These are phyloP conservation scores for Arthromyces matolae DNA, from an alignment of 768 basidiomycete genomes.

Conservation along the genomic window DNA sequence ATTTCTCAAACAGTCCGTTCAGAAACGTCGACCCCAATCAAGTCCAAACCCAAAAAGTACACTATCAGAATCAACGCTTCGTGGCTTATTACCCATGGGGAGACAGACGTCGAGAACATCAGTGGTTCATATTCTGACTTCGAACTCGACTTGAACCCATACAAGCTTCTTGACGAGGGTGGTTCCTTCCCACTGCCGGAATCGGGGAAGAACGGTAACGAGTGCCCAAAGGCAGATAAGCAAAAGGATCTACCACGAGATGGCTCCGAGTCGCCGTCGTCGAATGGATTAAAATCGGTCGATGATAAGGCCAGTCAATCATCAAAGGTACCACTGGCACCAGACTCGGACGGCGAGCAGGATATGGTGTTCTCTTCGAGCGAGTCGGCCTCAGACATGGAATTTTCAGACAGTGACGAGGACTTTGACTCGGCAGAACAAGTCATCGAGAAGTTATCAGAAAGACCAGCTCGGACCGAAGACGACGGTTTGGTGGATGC, in stretches of 20 bases:
- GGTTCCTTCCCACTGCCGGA: constrained; percentile 1
- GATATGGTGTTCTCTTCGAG: constrained; percentile 10
- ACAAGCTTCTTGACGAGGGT: constrained; percentile 10
- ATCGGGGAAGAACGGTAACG: not conserved
- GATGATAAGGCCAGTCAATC: too few relatives aligned
- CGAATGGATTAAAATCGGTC: too few relatives aligned
- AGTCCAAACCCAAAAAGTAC: not conserved
- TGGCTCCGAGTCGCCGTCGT: too few relatives aligned
- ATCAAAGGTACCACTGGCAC: not conserved
- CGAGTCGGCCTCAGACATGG: constrained; percentile 7
- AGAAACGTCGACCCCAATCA: not conserved
- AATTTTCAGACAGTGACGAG: not conserved
- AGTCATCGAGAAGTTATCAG: too few relatives aligned
- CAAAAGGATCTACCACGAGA: too few relatives aligned
- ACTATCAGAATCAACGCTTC: constrained; percentile 8
- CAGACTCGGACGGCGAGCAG: constrained; percentile 6
- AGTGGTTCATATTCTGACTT: not conserved
- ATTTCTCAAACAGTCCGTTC: not conserved
- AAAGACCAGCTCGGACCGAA: too few relatives aligned
- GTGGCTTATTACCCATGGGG: not conserved
- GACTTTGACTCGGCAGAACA: too few relatives aligned
- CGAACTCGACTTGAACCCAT: constrained; percentile 5
- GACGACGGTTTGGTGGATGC: not conserved
- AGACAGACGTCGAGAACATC: not conserved
- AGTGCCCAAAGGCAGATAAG: not conserved